A percentile compares a stretch with the other conserved stretches of the same genome.
Conservation (phyloP, 306 rosid genomes). For the Trifolium pratense region DNA sequence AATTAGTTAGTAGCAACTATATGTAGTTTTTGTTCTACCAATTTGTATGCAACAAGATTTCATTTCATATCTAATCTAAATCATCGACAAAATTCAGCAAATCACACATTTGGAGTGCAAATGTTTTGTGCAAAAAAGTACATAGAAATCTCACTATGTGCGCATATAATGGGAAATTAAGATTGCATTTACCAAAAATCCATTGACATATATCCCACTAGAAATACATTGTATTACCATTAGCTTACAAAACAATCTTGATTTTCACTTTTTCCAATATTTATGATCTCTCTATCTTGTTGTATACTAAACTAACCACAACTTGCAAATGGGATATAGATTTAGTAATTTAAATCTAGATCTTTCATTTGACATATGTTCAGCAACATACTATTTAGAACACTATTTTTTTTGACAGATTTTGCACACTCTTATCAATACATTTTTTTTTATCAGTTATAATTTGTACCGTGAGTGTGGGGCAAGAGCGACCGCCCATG, state of each 20-base stretch:
- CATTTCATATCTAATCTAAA: neutral
- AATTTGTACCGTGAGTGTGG: too few species aligned
- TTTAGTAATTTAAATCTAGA: neutral
- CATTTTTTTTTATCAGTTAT: too few species aligned
- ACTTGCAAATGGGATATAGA: neutral
- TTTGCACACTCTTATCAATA: too few species aligned
- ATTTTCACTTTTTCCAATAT: neutral
- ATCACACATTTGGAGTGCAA: constrained; percentile 15
- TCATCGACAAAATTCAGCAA: constrained; percentile 38
- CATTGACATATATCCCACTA: neutral
- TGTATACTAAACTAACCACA: constrained; percentile 1
- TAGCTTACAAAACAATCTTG: neutral
- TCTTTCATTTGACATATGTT: neutral
- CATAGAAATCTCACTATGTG: constrained; percentile 32
- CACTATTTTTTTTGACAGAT: too few species aligned
- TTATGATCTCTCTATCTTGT: neutral
- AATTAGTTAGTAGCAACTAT: neutral
- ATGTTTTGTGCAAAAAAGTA: constrained; percentile 19
- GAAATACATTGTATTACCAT: neutral
- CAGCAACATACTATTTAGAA: neutral
- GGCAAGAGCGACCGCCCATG: too few species aligned
- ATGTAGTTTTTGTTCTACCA: neutral
- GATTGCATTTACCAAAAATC: constrained; percentile 33
- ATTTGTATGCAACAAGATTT: constrained; percentile 17
- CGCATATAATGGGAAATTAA: neutral